phyloP scores from a whole-genome alignment of 192 early-diverging fungal species.

The Chytriomyces sp. region DNA sequence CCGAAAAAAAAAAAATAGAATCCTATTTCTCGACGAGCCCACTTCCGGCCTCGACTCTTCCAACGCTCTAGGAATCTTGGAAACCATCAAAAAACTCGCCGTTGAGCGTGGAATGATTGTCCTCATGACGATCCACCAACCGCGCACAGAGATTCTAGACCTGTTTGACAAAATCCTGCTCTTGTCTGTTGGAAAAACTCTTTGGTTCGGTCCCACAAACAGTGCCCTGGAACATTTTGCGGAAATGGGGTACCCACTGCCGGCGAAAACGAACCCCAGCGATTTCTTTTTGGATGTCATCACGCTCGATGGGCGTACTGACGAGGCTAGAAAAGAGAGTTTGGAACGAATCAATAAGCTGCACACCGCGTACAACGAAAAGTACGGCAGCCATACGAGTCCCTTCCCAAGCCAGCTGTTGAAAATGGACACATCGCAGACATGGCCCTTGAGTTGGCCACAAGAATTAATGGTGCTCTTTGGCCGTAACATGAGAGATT shows the following conservation, averaged over 20 bases:
- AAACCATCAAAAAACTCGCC: conserved; percentile 64
- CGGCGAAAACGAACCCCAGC: conserved; percentile 51
- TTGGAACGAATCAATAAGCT: conserved; percentile 33
- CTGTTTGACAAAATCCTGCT: conserved; percentile 81
- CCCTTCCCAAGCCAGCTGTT: conserved; percentile 30
- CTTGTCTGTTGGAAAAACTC: conserved; percentile 64
- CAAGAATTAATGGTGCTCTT: conserved; percentile 40
- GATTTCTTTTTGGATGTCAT: conserved; percentile 45
- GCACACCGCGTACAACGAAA: conserved; percentile 31
- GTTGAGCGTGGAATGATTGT: conserved; percentile 61
- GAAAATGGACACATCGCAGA: conserved; percentile 5
- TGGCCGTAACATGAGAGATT: conserved; percentile 42
- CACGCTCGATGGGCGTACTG: conserved; percentile 31
- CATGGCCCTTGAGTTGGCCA: conserved; percentile 27
- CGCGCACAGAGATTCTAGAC: conserved; percentile 68
- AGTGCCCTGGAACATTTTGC: conserved; percentile 48
- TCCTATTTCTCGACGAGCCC: conserved; percentile 44
- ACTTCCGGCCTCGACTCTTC: conserved; percentile 67
- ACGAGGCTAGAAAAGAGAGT: conserved; percentile 15
- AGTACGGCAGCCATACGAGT: conserved; percentile 25
- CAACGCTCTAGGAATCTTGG: conserved; percentile 63
- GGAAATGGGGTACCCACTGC: conserved; percentile 46
- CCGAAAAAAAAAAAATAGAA: not conserved
- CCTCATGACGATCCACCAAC: conserved; percentile 84
- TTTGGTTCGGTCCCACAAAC: conserved; percentile 47